These are phyloP conservation scores for Salisapilia sapeloensis DNA, from an alignment of 352 stramenopile species.

Conservation along the genomic window DNA sequence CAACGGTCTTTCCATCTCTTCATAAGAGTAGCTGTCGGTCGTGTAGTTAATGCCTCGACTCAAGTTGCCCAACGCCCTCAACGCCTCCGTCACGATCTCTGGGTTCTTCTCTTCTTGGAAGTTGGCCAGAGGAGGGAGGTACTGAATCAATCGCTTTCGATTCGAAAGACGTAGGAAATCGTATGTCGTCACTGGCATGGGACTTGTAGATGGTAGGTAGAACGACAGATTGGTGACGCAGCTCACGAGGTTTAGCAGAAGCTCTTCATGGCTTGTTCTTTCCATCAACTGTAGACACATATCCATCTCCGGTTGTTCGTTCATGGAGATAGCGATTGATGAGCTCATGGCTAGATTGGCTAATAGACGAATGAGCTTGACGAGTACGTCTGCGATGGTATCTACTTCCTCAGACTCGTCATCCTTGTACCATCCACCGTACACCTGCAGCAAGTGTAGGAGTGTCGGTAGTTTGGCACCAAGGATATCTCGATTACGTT, in stretches of 20 bases:
- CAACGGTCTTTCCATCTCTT: no score
- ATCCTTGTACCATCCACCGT: conserved; percentile 14
- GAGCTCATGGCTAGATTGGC: conserved; percentile 75
- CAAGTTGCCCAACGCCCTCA: conserved; percentile 76
- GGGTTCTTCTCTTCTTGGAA: conserved; percentile 61
- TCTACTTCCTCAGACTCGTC: conserved; percentile 3
- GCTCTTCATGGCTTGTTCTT: conserved; percentile 40
- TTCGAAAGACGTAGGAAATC: no score
- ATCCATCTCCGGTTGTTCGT: conserved; percentile 11
- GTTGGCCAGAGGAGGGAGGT: conserved; percentile 9
- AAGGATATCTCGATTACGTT: conserved; percentile 44
- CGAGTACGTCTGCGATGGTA: conserved; percentile 30
- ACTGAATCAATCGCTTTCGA: conserved; percentile 1
- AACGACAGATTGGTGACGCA: conserved; percentile 83
- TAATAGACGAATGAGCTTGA: conserved; percentile 67
- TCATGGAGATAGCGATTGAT: conserved; percentile 26
- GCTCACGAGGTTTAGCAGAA: conserved; percentile 79
- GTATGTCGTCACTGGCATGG: neutral
- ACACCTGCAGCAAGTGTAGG: conserved; percentile 24
- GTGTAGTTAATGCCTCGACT: conserved; percentile 41
- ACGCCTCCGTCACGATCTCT: conserved; percentile 67
- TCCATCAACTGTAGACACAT: conserved; percentile 27
- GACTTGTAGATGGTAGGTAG: conserved; percentile 12
- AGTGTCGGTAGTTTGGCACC: conserved; percentile 15
- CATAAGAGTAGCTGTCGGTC: conserved; percentile 5